A percentile compares a stretch with the other conserved stretches of the same genome.
Evolutionary conservation across 306 rosid species (phyloP).

Genomic region (Dryas octopetala): DNA sequence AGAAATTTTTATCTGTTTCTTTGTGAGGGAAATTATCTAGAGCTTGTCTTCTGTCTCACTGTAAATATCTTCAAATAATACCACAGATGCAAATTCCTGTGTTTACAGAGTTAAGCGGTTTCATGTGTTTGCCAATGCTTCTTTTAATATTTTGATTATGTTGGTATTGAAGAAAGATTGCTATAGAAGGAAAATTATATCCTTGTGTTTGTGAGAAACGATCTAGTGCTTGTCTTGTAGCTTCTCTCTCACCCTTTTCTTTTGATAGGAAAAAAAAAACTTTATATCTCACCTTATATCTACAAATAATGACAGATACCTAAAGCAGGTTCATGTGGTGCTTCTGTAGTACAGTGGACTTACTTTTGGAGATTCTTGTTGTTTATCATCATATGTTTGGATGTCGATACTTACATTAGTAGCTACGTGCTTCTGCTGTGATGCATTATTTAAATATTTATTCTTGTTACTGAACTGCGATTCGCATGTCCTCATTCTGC

Average conservation of each 20-base stretch:
- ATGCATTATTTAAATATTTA: neutral
- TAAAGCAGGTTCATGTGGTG: neutral
- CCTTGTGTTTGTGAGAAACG: neutral
- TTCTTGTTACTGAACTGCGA: too few relatives aligned
- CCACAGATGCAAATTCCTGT: too few relatives aligned
- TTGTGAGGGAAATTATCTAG: neutral
- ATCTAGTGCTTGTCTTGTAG: neutral
- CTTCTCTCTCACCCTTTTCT: neutral
- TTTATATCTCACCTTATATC: neutral
- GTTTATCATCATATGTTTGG: neutral
- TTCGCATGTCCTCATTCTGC: neutral
- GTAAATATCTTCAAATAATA: neutral
- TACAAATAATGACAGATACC: neutral
- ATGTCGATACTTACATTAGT: neutral
- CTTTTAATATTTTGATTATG: neutral
- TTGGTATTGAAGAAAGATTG: neutral
- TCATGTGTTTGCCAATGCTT: neutral
- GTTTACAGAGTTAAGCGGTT: neutral
- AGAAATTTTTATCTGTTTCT: neutral
- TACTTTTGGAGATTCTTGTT: neutral
- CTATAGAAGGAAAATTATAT: neutral
- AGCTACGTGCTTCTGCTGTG: neutral
- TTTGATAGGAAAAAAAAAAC: neutral
- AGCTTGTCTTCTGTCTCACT: neutral
- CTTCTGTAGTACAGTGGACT: neutral